Base-by-base conservation (phyloP, 257 asterid species). In the Pogostemon cablin region DNA sequence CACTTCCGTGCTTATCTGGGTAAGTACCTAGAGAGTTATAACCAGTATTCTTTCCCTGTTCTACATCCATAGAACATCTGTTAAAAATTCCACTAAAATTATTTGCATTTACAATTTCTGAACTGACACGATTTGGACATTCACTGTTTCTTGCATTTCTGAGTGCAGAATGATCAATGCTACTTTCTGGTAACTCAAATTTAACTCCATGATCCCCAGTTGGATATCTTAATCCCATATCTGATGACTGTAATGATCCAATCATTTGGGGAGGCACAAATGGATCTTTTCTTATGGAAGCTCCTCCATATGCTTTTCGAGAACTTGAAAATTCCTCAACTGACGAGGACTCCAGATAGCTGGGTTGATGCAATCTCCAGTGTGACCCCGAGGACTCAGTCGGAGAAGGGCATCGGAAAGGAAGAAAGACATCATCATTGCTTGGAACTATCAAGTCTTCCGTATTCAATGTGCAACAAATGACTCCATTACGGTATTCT, bases 341-440 rank as follows among this genome's bases (percentile, higher is more conserved):
- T 55, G 85, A 65, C 7, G 82, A 71, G 60, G 89, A 57, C 65
- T 59, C 62, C 9, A 86, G 81, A 82, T 72, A 75, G 75, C 76
- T 67, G 59, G 80, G 52, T 54, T 73, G 84, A 50, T 79, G 73
- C 69, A 56, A 68, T 72, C 72, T 75, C 83, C 86, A 69, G 46
- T 75, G 73, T 15, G 69, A 35, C 71, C 83, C 72, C 6, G 80
- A 69, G 41, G 87, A 64, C 68, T 40, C 60, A 48, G 86, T 46
- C 5, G 82, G 78, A 53, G 87, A 81, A n/a, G 96, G 81, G 66
- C 77, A 77, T 62, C 87, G 75, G 15, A 83, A 79, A 42, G 96
- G 92, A 78, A 92, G 91, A 72, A 90, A 90, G 60, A 90, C 96
- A 74, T 93, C 96, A 48, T 88, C 97, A 20, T 93, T 90, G 79